These are phyloP conservation scores for Somion occarium DNA, from an alignment of 1,284 basidiomycete genomes.

Conservation along the genomic window DNA sequence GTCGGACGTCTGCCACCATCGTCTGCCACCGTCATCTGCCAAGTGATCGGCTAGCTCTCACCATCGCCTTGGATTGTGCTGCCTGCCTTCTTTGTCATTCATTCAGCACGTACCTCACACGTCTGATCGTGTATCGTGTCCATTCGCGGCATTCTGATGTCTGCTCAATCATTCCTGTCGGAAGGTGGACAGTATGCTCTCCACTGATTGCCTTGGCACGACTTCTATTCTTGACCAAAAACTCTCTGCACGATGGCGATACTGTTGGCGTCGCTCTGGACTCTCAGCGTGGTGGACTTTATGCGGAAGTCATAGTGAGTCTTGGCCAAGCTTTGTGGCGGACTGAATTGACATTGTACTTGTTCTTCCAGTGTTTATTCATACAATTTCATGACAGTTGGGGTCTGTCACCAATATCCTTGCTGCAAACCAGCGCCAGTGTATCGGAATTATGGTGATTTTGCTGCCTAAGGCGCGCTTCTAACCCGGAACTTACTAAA, in stretches of 20 bases:
- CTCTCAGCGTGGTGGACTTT: neutral
- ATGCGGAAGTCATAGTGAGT: neutral
- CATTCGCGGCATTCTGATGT: too few species aligned
- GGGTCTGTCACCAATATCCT: neutral
- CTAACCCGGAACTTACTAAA: slow-evolving; percentile 6
- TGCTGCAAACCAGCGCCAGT: neutral
- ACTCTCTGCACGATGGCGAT: neutral
- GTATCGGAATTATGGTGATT: neutral
- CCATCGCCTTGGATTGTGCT: too few species aligned
- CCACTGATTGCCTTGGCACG: neutral
- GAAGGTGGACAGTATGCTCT: neutral
- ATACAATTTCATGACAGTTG: neutral
- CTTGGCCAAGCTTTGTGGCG: too few species aligned
- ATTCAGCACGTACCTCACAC: too few species aligned
- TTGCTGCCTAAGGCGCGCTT: neutral
- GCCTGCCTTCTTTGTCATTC: too few species aligned
- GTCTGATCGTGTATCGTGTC: too few species aligned
- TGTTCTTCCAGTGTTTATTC: too few species aligned
- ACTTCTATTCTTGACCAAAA: neutral
- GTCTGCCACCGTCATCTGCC: too few species aligned
- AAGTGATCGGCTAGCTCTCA: too few species aligned
- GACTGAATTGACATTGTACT: too few species aligned
- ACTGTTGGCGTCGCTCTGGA: neutral
- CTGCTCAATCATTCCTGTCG: neutral
- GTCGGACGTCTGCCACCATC: neutral